Evolutionary conservation across 169 alveolate species (phyloP).

Genomic region (Theileria equi): DNA sequence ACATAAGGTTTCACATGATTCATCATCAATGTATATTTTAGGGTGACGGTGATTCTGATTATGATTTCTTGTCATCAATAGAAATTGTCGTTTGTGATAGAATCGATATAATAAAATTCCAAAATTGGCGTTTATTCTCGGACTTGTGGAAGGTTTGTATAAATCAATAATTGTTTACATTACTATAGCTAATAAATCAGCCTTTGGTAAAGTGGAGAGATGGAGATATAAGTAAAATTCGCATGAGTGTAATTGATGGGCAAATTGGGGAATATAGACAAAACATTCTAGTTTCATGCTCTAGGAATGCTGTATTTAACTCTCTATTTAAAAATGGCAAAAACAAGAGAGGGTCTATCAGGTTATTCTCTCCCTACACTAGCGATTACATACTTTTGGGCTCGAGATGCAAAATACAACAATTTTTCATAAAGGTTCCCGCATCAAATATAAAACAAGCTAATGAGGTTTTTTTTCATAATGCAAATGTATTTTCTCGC

Average conservation of each 20-base stretch:
- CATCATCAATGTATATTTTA: background rate
- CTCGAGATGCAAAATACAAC: constrained; percentile 23
- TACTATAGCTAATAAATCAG: constrained; percentile 38
- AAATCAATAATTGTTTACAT: background rate
- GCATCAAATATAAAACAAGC: constrained; percentile 18
- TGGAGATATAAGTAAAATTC: constrained; percentile 68
- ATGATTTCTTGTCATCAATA: constrained; percentile 82
- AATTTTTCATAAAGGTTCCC: constrained; percentile 55
- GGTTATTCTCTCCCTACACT: constrained; percentile 19
- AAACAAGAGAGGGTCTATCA: constrained; percentile 64
- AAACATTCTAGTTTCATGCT: constrained; percentile 46
- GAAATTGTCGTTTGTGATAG: constrained; percentile 81
- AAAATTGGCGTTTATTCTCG: constrained; percentile 78
- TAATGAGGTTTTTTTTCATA: background rate
- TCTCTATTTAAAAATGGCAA: constrained; percentile 28
- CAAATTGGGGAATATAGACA: constrained; percentile 65
- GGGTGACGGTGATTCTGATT: constrained; percentile 46
- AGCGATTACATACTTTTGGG: constrained; percentile 37
- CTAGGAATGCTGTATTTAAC: constrained; percentile 36
- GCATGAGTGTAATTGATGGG: constrained; percentile 65
- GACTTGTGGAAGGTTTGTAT: constrained; percentile 64
- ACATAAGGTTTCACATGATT: background rate
- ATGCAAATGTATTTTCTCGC: background rate
- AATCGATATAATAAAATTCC: constrained; percentile 81
- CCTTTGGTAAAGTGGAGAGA: constrained; percentile 70